Evolutionary conservation across 768 basidiomycete species (phyloP), one percentile per base, ranked within the genome.

Genomic region (Trametes gibbosa): DNA sequence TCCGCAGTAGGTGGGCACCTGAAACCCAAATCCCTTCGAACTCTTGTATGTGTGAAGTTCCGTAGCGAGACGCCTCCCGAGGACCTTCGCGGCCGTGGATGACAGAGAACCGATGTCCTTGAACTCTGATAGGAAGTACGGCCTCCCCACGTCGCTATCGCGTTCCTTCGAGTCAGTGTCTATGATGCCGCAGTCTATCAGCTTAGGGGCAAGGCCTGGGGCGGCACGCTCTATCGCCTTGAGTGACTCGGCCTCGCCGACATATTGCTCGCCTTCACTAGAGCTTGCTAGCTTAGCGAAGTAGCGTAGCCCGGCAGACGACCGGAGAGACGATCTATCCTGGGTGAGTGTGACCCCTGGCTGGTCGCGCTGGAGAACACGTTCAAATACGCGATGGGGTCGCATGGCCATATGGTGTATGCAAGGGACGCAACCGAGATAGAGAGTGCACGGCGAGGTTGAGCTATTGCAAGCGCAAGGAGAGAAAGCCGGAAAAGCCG

Each of bases 111-210:
- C 68, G 16, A 91, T 72, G 34, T 84, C 76, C 68, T 84, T 89
- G 76, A 89, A 90, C 69, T 91, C 86, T 0, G 86, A 87, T 46
- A 92, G 78, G 73, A 91, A 87, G 68, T 80, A 87, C 0, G 88
- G 87, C 34, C 66, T 70, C 10, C 79, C 80, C 21, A 70, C 67
- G 19, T 59, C 61, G 7, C 69, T 63, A 13, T 72, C 68, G 16
- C 63, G 61, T 59, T 70, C 69, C 17, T 66, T 65, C 13, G 66
- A 57, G 21, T 67, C 62, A 9, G 58, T 23, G 50, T 68, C 69
- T 32, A 71, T 63, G 40, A 77, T 54, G 3, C 85, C 86, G 43
- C 68, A 77, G 6, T 79, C 77, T 23, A 89, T 66, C 9, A 92
- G 68, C 19, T 63, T 73, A 0, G 90, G 90, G 1, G 80, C 84